Percentiles rank a stretch among this genome's conserved stretches.
Evolutionary conservation across 805 yeast genomes (phyloP).

Genomic region (Nakazawaea laoshanensis): DNA sequence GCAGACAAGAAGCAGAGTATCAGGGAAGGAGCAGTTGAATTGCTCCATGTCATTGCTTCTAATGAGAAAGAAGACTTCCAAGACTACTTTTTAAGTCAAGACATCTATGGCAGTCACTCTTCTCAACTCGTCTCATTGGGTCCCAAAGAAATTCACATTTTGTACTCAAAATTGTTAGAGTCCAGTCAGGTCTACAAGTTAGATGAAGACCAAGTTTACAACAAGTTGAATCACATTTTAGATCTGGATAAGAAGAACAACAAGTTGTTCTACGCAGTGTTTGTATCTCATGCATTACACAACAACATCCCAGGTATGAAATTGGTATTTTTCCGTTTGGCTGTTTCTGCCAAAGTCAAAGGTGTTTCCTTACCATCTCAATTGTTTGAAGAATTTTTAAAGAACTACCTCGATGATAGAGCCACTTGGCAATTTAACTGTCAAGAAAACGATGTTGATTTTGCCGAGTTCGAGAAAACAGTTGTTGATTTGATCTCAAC

Average conservation of each 20-base stretch:
- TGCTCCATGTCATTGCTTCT: slow-evolving; percentile 27
- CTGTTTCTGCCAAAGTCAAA: slow-evolving; percentile 33
- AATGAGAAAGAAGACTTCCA: slow-evolving; percentile 24
- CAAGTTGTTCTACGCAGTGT: slow-evolving; percentile 49
- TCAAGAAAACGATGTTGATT: slow-evolving; percentile 37
- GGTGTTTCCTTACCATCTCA: slow-evolving; percentile 37
- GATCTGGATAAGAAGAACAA: slow-evolving; percentile 48
- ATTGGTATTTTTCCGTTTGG: slow-evolving; percentile 33
- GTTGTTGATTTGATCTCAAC: slow-evolving; percentile 53
- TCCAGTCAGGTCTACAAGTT: slow-evolving; percentile 33
- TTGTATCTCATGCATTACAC: slow-evolving; percentile 58
- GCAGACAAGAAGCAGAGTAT: slow-evolving; percentile 40
- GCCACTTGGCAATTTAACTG: slow-evolving; percentile 34
- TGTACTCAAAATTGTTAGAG: slow-evolving; percentile 32
- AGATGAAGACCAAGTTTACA: slow-evolving; percentile 39
- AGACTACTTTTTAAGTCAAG: slow-evolving; percentile 41
- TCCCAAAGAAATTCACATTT: slow-evolving; percentile 51
- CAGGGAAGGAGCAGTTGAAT: slow-evolving; percentile 33
- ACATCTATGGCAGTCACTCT: slow-evolving; percentile 49
- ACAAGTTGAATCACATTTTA: slow-evolving; percentile 23
- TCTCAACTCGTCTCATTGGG: slow-evolving; percentile 45
- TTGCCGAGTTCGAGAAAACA: slow-evolving; percentile 45
- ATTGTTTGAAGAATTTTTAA: slow-evolving; percentile 36
- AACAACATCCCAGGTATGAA: slow-evolving; percentile 50
- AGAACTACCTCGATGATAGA: slow-evolving; percentile 39